phyloP scores from a whole-genome alignment of 768 basidiomycete species.

The Pholiota microspora region DNA sequence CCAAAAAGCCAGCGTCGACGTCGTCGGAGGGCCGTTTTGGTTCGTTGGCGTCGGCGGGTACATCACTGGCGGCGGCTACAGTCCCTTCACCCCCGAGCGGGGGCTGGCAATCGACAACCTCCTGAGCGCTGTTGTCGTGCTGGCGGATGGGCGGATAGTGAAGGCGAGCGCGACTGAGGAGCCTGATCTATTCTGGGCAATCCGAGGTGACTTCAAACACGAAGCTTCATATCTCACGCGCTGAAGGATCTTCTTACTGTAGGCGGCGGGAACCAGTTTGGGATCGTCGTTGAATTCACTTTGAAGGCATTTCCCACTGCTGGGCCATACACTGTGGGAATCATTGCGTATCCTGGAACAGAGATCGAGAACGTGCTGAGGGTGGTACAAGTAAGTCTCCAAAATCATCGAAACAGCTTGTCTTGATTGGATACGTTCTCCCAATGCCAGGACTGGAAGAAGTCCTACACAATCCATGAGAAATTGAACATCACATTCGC shows the following conservation, averaged over 20 bases:
- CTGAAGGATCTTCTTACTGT: not conserved
- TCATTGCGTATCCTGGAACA: slow-evolving; percentile 4
- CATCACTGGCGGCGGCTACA: slow-evolving; percentile 12
- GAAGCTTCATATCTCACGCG: not conserved
- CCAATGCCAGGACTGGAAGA: slow-evolving; percentile 15
- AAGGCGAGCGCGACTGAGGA: slow-evolving; percentile 14
- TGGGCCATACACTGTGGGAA: slow-evolving; percentile 9
- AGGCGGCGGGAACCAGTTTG: slow-evolving; percentile 24
- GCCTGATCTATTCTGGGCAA: slow-evolving; percentile 26
- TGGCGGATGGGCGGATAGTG: slow-evolving; percentile 20
- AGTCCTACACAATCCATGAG: slow-evolving; percentile 3
- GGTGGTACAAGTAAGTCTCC: slow-evolving; percentile 3
- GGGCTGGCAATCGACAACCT: slow-evolving; percentile 18
- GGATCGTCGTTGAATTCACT: slow-evolving; percentile 19
- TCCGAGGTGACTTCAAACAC: slow-evolving; percentile 15
- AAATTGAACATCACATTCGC: slow-evolving; percentile 11
- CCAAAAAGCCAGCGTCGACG: slow-evolving; percentile 6
- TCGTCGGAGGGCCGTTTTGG: slow-evolving; percentile 14
- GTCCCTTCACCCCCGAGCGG: slow-evolving; percentile 20
- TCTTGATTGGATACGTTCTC: not conserved
- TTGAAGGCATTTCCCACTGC: slow-evolving; percentile 14
- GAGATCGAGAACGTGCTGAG: slow-evolving; percentile 6
- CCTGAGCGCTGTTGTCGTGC: slow-evolving; percentile 17
- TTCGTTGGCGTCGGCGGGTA: slow-evolving; percentile 15
- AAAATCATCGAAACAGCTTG: not conserved